A percentile compares a stretch with the other conserved stretches of the same genome.
These are phyloP conservation scores for Polychaeton citri DNA, from an alignment of 2,329 filamentous ascomycete genomes.

Conservation along the genomic window DNA sequence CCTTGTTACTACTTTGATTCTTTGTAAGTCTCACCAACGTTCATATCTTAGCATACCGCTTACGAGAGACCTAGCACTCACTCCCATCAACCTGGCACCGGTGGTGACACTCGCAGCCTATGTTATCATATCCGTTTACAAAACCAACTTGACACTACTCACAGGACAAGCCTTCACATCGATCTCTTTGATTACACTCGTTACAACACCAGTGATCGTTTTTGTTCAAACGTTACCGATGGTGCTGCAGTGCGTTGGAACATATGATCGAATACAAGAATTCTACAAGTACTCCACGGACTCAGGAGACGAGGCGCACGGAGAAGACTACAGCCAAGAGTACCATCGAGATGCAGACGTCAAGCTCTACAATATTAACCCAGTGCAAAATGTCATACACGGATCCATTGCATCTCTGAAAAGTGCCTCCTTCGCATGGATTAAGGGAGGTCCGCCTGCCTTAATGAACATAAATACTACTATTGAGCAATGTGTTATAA, in stretches of 20 bases:
- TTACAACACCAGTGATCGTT: conserved; percentile 32
- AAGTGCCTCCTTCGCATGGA: conserved; percentile 34
- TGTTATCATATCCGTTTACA: conserved; percentile 25
- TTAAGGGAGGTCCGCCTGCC: conserved; percentile 26
- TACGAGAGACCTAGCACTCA: conserved; percentile 18
- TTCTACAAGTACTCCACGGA: conserved; percentile 26
- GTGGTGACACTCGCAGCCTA: conserved; percentile 35
- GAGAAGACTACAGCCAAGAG: not conserved
- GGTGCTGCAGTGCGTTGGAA: conserved; percentile 32
- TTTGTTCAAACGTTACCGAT: conserved; percentile 33
- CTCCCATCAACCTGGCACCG: conserved; percentile 29
- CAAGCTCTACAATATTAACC: conserved; percentile 10
- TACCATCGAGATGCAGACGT: not conserved
- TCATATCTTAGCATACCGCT: conserved; percentile 13
- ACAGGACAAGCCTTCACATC: conserved; percentile 33
- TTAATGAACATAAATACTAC: conserved; percentile 29
- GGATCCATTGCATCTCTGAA: conserved; percentile 2
- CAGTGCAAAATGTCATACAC: conserved; percentile 20
- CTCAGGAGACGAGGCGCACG: not conserved
- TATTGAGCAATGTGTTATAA: conserved; percentile 30
- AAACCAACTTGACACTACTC: conserved; percentile 22
- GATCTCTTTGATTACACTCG: conserved; percentile 32
- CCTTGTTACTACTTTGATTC: conserved; percentile 11
- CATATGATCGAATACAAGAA: conserved; percentile 33
- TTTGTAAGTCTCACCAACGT: not conserved